Percentiles rank a stretch among this genome's conserved stretches.
These are phyloP conservation scores for Neurospora sp. DNA, from an alignment of 495 filamentous ascomycete genomes.

Conservation along the genomic window DNA sequence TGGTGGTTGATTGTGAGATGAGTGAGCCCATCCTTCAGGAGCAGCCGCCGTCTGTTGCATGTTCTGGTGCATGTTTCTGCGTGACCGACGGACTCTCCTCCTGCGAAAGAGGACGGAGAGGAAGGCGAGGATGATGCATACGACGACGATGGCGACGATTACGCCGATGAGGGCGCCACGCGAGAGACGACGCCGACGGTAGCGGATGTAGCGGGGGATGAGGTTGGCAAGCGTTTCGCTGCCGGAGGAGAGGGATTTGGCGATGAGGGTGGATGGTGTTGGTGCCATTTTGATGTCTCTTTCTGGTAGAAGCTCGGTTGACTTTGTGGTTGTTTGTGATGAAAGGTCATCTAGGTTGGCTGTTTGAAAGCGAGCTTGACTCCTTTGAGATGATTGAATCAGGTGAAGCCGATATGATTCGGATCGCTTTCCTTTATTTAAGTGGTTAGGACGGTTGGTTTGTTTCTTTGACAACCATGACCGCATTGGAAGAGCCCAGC, in stretches of 20 bases:
- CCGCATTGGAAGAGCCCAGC: neutral
- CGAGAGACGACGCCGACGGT: neutral
- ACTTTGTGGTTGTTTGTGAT: neutral
- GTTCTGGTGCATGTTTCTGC: neutral
- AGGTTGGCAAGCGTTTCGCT: neutral
- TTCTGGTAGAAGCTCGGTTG: neutral
- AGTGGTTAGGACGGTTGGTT: neutral
- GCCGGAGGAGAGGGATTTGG: neutral
- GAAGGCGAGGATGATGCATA: neutral
- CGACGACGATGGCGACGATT: neutral
- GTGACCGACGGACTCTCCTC: neutral
- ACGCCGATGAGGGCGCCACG: neutral
- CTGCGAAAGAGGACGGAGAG: neutral
- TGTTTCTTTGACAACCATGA: neutral
- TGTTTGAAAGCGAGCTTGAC: neutral
- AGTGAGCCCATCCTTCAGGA: neutral
- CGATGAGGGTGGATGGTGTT: neutral
- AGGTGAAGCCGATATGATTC: neutral
- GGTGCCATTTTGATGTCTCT: neutral
- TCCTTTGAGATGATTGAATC: no score
- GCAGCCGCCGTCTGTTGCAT: neutral
- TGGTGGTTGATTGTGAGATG: neutral
- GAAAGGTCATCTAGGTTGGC: neutral
- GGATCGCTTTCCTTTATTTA: neutral
- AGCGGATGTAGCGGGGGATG: neutral